Base-by-base conservation (phyloP, 2,329 filamentous ascomycete genomes). In the Myrmaecium sp. region DNA sequence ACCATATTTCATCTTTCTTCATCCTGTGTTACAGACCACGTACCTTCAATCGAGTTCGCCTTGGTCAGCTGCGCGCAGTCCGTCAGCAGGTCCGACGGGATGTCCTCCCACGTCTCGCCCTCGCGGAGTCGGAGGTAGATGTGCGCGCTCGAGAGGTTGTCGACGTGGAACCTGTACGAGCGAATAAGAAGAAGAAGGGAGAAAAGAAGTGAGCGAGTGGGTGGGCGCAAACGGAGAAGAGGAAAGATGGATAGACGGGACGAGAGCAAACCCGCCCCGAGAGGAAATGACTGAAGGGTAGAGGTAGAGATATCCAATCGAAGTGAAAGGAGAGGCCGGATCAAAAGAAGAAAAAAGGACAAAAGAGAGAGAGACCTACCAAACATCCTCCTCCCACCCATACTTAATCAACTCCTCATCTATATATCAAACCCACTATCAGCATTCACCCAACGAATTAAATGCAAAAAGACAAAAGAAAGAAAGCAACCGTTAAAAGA, bases 1-100 rank as follows among this genome's bases (percentile, higher is more conserved):
- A 10, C 21, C 13, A 14, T 23, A 7, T 6, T n/a, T 20, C 18
- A 20, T 7, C 18, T n/a, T 25, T 13, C 5, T n/a, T 11, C 21
- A 14, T 12, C 21, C 9, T 7, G 13, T 17, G 24, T 8, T 25
- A 38, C 19, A 27, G 16, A 13, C 11, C 6, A 30, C 20, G 21
- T 22, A 76, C 80, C 89, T 61, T 98, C 89, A 42, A 98, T 98
- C 31, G 83, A 94, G 57, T 98, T 98, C 35, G 89, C 89, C 57
- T 98, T 98, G 30, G 89, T 98, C 42, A 98, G 64, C 54, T 98
- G 89, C n/a, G 80, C 89, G 42, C 89, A 82, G 54, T 98, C 89
- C 37, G 64, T 69, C 32, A 98, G 49, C 15, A 98, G 64, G 3
- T 69, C 68, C 33, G 70, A 47, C 0, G 80, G 73, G 32, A 98